Base-by-base conservation (phyloP, 805 yeast genomes). In the Schwanniomyces polymorphus region DNA sequence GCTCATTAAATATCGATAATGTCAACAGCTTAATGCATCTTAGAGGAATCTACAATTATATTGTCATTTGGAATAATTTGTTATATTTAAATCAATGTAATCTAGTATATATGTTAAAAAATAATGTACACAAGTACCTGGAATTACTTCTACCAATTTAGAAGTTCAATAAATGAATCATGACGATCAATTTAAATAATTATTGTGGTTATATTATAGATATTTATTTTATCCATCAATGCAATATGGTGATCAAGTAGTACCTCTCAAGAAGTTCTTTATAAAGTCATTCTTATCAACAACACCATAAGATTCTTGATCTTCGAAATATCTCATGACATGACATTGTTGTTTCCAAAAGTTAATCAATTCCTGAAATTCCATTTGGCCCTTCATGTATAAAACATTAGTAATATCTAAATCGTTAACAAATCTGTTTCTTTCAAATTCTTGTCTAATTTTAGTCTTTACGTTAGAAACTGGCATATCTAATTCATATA, bases 281-380 rank as follows among this genome's bases (percentile, higher is more conserved):
- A 88, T 81, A 61, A 88, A 88, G 57, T 75, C 76, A 61, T 83
- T 79, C 59, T 80, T 77, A 56, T 75, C 77, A 51, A 81, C 79
- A 38, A 74, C 74, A 53, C 75, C 76, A 54, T 86, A 79, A 28
- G 72, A 74, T 38, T 78, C 78, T 64, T 79, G 85, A 57, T 83
- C 84, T 55, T 84, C 88, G 57, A 88, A 88, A 74, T 85, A 88
- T 69, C 85, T 82, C 83, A 86, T 75, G 39, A 88, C 89, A 67
- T 88, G 95, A 53, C 91, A 81, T 63, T 81, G 83, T 75, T 89
- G 96, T 67, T 88, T 89, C 96, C 96, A 88, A 74, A 88, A 88
- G 70, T 89, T 89, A 59, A 85, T 78, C 60, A 88, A 77, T 63
- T 88, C 96, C 71, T 88, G 96, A 69, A 83, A 89, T 66, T 89